Percentiles rank a stretch among this genome's conserved stretches.
Evolutionary conservation across 2,329 filamentous ascomycete species (phyloP).

Genomic region (Macrophomina tecta): DNA sequence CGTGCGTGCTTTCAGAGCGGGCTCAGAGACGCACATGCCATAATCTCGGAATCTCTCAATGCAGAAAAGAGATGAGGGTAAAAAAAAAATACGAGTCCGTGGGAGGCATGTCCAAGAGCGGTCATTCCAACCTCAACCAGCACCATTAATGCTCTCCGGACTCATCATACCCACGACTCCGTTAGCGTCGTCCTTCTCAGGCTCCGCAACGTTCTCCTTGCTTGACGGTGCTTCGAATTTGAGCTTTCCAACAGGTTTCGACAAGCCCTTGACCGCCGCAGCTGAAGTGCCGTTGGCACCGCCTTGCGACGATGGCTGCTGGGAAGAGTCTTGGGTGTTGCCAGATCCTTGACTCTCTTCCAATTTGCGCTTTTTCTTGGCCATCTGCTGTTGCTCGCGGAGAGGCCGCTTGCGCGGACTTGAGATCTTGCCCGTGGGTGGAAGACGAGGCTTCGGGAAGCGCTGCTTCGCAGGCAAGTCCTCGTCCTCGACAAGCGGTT

Average conservation of each 20-base stretch:
- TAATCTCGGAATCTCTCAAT: conserved; percentile 16
- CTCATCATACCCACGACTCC: conserved; percentile 78
- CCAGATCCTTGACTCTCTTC: conserved; percentile 48
- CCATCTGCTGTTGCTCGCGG: conserved; percentile 80
- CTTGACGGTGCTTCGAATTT: conserved; percentile 58
- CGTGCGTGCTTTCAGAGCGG: background rate
- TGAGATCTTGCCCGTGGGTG: conserved; percentile 85
- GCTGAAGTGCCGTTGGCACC: conserved; percentile 12
- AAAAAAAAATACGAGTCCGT: background rate
- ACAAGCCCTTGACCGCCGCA: conserved; percentile 41
- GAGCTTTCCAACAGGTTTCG: conserved; percentile 63
- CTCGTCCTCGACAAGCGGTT: conserved; percentile 89
- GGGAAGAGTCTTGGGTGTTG: conserved; percentile 16
- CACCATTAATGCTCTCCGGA: conserved; percentile 70
- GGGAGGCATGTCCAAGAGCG: conserved; percentile 26
- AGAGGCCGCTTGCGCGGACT: conserved; percentile 82
- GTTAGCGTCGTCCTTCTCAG: conserved; percentile 69
- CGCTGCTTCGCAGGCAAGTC: conserved; percentile 93
- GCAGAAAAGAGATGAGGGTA: background rate
- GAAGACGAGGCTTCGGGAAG: conserved; percentile 63
- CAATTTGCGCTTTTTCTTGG: conserved; percentile 84
- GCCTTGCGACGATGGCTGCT: conserved; percentile 14
- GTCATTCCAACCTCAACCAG: conserved; percentile 21
- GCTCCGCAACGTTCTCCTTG: conserved; percentile 64
- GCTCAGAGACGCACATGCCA: background rate